Conservation (phyloP, 345 rosid species). For the Eucalyptus tenuipes region DNA sequence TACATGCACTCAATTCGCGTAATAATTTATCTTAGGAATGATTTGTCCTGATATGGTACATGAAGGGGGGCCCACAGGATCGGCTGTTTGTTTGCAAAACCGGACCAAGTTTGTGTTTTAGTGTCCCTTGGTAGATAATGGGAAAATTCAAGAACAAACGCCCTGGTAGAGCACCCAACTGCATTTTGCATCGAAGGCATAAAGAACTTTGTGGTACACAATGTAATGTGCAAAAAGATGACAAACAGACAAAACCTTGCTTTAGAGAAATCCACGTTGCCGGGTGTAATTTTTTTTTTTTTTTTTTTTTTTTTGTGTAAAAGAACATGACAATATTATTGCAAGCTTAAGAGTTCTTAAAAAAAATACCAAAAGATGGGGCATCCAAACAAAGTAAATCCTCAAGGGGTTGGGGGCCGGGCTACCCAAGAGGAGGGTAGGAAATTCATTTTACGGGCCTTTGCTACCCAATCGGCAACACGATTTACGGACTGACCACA, state of each 20-base stretch:
- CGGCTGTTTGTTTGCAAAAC: background rate
- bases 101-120: background rate
- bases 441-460: background rate
- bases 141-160: background rate
- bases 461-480: background rate
- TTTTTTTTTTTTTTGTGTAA: too few relatives aligned
- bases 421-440: background rate
- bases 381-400: background rate
- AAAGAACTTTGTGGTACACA: background rate
- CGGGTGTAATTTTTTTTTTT: background rate
- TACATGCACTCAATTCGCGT: background rate
- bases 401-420: rapidly evolving
- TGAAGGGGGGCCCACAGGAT: background rate
- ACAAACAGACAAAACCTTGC: background rate
- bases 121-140: background rate
- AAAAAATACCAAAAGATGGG: background rate
- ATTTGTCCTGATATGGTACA: background rate
- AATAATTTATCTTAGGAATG: background rate
- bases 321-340: too few relatives aligned
- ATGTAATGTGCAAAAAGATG: background rate
- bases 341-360: background rate
- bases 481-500: too few relatives aligned
- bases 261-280: background rate
- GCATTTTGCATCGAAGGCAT: background rate
- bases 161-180: background rate